Percentiles rank a stretch among this genome's conserved stretches.
phyloP scores from a whole-genome alignment of 208 protist genomes.

The Leishmania tarentolae region DNA sequence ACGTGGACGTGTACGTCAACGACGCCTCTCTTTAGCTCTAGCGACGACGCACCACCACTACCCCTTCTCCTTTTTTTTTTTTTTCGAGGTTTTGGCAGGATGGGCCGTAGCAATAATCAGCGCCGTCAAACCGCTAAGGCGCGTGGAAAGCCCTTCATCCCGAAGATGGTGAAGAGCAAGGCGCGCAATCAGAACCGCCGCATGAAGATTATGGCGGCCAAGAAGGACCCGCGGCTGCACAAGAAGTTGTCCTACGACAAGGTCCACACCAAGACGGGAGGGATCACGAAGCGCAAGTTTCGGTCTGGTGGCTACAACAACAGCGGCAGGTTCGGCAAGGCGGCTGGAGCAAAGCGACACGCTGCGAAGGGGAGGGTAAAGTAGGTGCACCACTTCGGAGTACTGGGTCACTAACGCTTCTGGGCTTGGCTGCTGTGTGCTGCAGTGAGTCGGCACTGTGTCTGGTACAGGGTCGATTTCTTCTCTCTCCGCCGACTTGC shows the following conservation, averaged over 20 bases:
- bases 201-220: conserved; percentile 58
- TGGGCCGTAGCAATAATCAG: conserved; percentile 91
- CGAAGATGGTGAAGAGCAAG: conserved; percentile 86
- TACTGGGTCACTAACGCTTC: neutral
- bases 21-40: neutral
- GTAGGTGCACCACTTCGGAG: neutral
- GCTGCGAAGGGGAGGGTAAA: conserved; percentile 44
- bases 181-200: conserved; percentile 62
- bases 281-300: conserved; percentile 71
- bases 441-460: neutral
- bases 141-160: conserved; percentile 61
- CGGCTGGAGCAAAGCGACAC: conserved; percentile 62
- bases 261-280: conserved; percentile 59
- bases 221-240: conserved; percentile 36
- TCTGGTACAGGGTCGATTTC: neutral
- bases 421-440: neutral
- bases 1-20: neutral
- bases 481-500: neutral
- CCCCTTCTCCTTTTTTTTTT: neutral
- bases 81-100: conserved; percentile 12
- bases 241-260: conserved; percentile 82
- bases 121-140: conserved; percentile 66
- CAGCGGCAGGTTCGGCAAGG: conserved; percentile 80
- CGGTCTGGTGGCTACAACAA: conserved; percentile 77
- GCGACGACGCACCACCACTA: neutral